These are phyloP conservation scores for Oropetium thomaeum DNA, from an alignment of 176 grass and related monocot species.

Conservation along the genomic window DNA sequence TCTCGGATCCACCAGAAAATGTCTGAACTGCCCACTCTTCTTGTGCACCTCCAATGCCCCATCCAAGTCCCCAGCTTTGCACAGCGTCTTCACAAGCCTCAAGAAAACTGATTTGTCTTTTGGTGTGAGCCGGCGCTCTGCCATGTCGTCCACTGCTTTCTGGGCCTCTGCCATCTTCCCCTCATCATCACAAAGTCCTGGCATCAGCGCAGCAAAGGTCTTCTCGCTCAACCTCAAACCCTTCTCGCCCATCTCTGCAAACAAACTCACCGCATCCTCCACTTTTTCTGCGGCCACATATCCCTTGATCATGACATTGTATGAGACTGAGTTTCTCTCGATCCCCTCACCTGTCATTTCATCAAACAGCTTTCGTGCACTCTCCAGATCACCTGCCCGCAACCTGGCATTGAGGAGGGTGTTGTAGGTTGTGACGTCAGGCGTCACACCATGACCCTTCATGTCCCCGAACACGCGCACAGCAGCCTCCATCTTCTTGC, in stretches of 20 bases:
- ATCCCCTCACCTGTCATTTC: conserved; percentile 55
- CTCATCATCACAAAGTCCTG: conserved; percentile 77
- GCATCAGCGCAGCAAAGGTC: conserved; percentile 87
- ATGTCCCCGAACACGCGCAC: conserved; percentile 71
- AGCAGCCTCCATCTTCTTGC: conserved; percentile 64
- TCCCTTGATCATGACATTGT: conserved; percentile 95
- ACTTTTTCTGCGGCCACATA: conserved; percentile 51
- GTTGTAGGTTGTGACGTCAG: conserved; percentile 71
- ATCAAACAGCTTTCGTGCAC: conserved; percentile 73
- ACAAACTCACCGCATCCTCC: conserved; percentile 58
- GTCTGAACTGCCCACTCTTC: conserved; percentile 64
- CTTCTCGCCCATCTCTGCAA: conserved; percentile 69
- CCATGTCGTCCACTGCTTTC: conserved; percentile 71
- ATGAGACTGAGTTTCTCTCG: conserved; percentile 53
- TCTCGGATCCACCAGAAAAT: conserved; percentile 52
- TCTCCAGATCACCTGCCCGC: conserved; percentile 59
- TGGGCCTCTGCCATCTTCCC: conserved; percentile 50
- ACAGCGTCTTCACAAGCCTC: conserved; percentile 68
- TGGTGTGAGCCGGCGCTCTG: conserved; percentile 55
- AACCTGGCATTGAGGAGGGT: conserved; percentile 74
- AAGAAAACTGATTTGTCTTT: conserved; percentile 84
- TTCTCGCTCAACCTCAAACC: conserved; percentile 78
- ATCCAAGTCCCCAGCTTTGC: conserved; percentile 67
- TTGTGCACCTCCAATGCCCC: conserved; percentile 73
- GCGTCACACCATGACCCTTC: conserved; percentile 53